Base-by-base conservation (phyloP, 208 protist species). In the Zelonia costaricensis region DNA sequence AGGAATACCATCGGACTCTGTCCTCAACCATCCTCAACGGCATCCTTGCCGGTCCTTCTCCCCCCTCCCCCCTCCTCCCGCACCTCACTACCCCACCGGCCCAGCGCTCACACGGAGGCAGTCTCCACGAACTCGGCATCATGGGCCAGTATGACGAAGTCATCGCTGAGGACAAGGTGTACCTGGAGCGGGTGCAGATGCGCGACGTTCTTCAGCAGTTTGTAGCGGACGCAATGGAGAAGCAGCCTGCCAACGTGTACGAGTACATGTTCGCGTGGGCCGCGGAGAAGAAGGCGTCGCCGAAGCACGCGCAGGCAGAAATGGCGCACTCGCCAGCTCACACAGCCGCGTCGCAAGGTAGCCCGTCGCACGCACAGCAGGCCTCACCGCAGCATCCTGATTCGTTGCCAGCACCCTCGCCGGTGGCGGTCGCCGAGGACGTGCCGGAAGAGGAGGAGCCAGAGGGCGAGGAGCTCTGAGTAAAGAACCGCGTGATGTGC, bases 191-290 rank as follows among this genome's bases (percentile, higher is more conserved):
- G 10, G 68, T 78, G 22, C 68, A 78, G 31, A 76, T 88, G 39
- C 78, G 73, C 20, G 58, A 57, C 30, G 58, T 88, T 4, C 55
- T 92, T 9, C 64, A 88, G 66, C 35, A 69, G 22, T 82, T 92
- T 39, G 69, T 84, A 8, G 62, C 69, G 10, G 85, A 88, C 56
- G 68, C 79, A 2, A 67, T 86, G 33, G 54, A 66, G 12, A 83
- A 82, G 0, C 72, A 74, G 20, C 85, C 85, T 0, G 60, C 62
- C 31, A 52, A 85, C 30, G 40, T 85, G 6, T 85, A 82, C 48
- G 79, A 68, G 33, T 85, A 74, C 54, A 73, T 85, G 79, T 58
- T 61, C 25, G 22, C 69, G 28, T 85, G 79, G 72, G 76, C 76
- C 18, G 33, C 42, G 2, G 36, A 63, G 20, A 58, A 62, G 45